phyloP scores from a whole-genome alignment of 768 basidiomycete species.

The Strobilomyces confusus region DNA sequence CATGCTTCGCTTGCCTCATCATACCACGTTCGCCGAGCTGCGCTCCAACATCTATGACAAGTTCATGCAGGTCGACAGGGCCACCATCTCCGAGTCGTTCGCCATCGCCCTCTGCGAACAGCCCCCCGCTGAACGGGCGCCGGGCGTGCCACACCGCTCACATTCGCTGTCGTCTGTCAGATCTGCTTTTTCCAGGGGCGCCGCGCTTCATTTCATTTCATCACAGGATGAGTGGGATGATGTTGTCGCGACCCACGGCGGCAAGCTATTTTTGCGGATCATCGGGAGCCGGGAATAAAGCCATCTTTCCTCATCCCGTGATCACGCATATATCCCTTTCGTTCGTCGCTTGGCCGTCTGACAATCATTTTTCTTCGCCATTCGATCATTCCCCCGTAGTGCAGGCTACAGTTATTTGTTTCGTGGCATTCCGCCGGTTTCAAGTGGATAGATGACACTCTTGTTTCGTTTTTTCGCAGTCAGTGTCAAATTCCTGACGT shows the following conservation, averaged over 20 bases:
- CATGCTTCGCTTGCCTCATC: slow-evolving; percentile 51
- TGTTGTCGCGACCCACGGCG: slow-evolving; percentile 38
- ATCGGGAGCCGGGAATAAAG: slow-evolving; percentile 29
- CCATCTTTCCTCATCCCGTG: not conserved
- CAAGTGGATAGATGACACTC: not conserved
- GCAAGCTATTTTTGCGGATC: slow-evolving; percentile 58
- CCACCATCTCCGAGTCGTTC: slow-evolving; percentile 52
- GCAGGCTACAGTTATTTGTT: slow-evolving; percentile 2
- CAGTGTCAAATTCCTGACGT: not conserved
- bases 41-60: slow-evolving; percentile 61
- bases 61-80: slow-evolving; percentile 57
- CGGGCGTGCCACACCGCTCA: slow-evolving; percentile 26
- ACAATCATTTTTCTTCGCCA: not conserved
- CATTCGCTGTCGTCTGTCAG: slow-evolving; percentile 35
- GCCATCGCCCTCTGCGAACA: slow-evolving; percentile 51
- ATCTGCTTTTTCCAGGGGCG: slow-evolving; percentile 12
- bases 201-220: slow-evolving; percentile 43
- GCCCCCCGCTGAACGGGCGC: slow-evolving; percentile 11
- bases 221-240: slow-evolving; percentile 61
- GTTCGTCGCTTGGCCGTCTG: slow-evolving; percentile 7
- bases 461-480: not conserved
- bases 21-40: slow-evolving; percentile 47
- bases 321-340: not conserved
- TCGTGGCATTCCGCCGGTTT: not conserved
- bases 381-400: slow-evolving; percentile 8